Evolutionary conservation across 2,329 filamentous ascomycete species (phyloP).

Genomic region (Aureobasidium sp.): DNA sequence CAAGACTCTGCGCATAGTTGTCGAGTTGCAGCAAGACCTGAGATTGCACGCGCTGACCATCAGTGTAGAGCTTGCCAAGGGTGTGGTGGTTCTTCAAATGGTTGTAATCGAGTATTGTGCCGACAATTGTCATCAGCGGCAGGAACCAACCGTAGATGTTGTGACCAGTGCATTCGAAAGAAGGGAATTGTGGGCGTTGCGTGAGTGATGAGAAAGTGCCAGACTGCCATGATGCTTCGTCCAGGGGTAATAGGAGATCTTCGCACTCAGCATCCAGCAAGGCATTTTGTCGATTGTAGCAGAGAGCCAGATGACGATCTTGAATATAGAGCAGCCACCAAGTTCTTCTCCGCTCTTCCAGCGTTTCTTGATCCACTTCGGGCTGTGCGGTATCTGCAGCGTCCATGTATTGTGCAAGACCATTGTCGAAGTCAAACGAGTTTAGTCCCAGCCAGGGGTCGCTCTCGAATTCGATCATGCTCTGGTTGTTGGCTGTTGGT

Average conservation of each 20-base stretch:
- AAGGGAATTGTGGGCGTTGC: conserved; percentile 11
- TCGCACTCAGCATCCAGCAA: conserved; percentile 12
- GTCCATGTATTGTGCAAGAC: conserved; percentile 12
- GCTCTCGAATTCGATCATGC: conserved; percentile 14
- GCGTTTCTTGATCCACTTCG: conserved; percentile 9
- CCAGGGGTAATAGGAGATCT: conserved; percentile 8
- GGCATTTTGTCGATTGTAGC: conserved; percentile 13
- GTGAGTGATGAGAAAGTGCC: conserved; percentile 10
- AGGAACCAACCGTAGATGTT: conserved; percentile 14
- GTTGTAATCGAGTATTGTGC: conserved; percentile 13
- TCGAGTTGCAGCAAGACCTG: conserved; percentile 10
- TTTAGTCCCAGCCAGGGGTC: conserved; percentile 12
- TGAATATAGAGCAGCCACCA: conserved; percentile 15
- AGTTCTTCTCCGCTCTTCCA: conserved; percentile 7
- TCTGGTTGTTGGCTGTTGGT: conserved; percentile 13
- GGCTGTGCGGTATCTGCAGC: conserved; percentile 1
- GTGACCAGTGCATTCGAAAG: conserved; percentile 13
- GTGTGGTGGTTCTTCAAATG: conserved; percentile 13
- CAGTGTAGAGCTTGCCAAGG: conserved; percentile 7
- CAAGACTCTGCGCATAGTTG: conserved; percentile 11
- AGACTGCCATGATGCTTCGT: conserved; percentile 11
- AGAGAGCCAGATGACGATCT: conserved; percentile 12
- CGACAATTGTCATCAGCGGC: conserved; percentile 13
- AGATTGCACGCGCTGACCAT: conserved; percentile 10
- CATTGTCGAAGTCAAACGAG: conserved; percentile 12